Evolutionary conservation across 345 rosid genomes (phyloP), one percentile per base, ranked within the genome.

Genomic region (Gossypium longicalyx): DNA sequence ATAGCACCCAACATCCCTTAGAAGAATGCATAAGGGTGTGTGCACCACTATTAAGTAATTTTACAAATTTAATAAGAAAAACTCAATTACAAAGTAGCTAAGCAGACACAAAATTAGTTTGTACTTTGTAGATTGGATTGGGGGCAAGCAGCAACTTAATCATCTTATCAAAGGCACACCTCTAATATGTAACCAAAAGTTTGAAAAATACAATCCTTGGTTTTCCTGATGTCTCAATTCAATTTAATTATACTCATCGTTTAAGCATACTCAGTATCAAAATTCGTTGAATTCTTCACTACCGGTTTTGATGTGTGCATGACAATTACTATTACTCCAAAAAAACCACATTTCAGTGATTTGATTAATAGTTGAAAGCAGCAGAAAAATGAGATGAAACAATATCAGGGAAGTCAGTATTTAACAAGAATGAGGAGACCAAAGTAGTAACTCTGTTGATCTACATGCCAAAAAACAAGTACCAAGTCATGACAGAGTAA

Each of bases 61-160:
- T 59, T 70, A 44, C 52, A 38, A 47, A 29, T 59, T 64, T 17
- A 9, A 67, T 15, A 7, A 25, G 6, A 48, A 67, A 23, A 67
- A 29, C 38, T 22, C n/a, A 23, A 7, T 20, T 16, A 25, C 9
- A 48, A 49, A 22, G 23, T 25, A 27, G 72, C 43, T 51, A 27
- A 68, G 58, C 72, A 48, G 34, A 66, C 47, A 68, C 22, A 69
- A 69, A 51, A 17, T 51, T n/a, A 69, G 60, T 17, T 1, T 69
- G 25, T n/a, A 69, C 45, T 17, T 1, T 69, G 25, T 51, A 67
- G 66, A 45, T 57, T 4, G 9, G 52, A 74, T 38, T 0, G 43
- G 29, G 9, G 29, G n/a, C 49, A 66, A 66, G 53, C 25, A 43
- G 20, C 34, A 57, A 59, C 29, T 48, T 57, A 56, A 54, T 17